Base-by-base conservation (phyloP, 352 stramenopile genomes). In the Phytophthora vignae region DNA sequence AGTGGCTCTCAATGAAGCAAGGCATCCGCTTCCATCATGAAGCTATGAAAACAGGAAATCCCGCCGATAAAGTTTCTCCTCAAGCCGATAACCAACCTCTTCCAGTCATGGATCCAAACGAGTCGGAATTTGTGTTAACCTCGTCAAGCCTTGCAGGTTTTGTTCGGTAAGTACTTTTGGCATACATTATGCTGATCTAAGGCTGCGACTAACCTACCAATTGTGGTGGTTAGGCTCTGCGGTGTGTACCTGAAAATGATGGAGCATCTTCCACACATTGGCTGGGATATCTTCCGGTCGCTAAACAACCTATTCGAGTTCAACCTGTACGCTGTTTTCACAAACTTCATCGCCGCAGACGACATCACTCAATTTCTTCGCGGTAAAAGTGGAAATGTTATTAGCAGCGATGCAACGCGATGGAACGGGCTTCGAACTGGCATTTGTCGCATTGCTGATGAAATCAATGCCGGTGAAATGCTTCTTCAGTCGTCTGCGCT, bases 231-330 rank as follows among this genome's bases (percentile, higher is more conserved):
- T 65, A 95, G 89, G 0, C 79, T 96, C 31, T 94, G 85, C 31
- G 90, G 90, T 38, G 78, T 94, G 10, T 95, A 96, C 55, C 58
- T 96, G 50, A 96, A 96, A 77, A 93, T 95, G 79, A 95, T 96
- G 88, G 77, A 95, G 59, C 77, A 95, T 29, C 59, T 96, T 49
- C 88, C 88, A 12, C 79, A 91, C 33, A 82, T 93, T 27, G 70
- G 78, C 14, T 94, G 84, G 82, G 84, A 95, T 33, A 71, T 87
- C 21, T 90, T 94, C 65, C 64, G 83, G 33, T 78, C 82, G 55
- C 74, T 96, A n/a, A 87, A 90, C 60, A 88, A 87, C 54, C 56
- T 95, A 22, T 91, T 93, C 31, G 88, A 96, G 68, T 93, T 95
- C 70, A 85, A 93, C 31, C 55, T 91, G 48, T 95, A 93, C 62